phyloP scores from a whole-genome alignment of 306 rosid species.

The Trifolium pratense region DNA sequence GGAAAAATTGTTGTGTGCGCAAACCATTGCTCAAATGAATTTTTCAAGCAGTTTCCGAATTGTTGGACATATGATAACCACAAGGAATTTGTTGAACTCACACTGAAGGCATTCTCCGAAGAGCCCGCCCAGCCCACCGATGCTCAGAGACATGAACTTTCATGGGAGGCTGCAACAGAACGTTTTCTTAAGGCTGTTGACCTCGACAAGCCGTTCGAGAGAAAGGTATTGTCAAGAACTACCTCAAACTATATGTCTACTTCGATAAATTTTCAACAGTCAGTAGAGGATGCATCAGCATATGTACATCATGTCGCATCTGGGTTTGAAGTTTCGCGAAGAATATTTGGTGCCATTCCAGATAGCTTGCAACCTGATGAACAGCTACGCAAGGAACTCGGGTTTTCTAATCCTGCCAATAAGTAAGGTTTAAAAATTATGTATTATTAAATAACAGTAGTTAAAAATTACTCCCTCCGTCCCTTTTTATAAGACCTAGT shows the following conservation, averaged over 20 bases:
- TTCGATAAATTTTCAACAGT: slow-evolving; percentile 52
- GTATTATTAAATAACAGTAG: slow-evolving; percentile 2
- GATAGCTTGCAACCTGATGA: slow-evolving; percentile 84
- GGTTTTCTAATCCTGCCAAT: slow-evolving; percentile 50
- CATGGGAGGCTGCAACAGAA: slow-evolving; percentile 93
- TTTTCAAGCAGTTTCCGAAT: slow-evolving; percentile 92
- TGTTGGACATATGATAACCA: slow-evolving; percentile 63
- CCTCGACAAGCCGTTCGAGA: slow-evolving; percentile 51
- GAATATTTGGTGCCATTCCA: slow-evolving; percentile 88
- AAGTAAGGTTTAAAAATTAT: slow-evolving; percentile 47
- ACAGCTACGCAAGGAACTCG: slow-evolving; percentile 74
- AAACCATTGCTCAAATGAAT: slow-evolving; percentile 89
- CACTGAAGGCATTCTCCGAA: slow-evolving; percentile 60
- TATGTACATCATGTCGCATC: slow-evolving; percentile 70
- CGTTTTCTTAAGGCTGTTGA: slow-evolving; percentile 69
- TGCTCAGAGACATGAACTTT: slow-evolving; percentile 63
- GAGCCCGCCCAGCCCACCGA: slow-evolving; percentile 73
- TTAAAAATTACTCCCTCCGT: neutral
- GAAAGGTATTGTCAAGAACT: slow-evolving; percentile 42
- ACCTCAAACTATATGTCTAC: slow-evolving; percentile 59
- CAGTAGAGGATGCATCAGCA: slow-evolving; percentile 68
- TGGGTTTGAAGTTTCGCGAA: slow-evolving; percentile 77
- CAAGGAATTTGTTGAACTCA: slow-evolving; percentile 66
- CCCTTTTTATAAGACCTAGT: too few relatives aligned
- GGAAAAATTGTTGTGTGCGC: slow-evolving; percentile 86